These are phyloP conservation scores for Effrenium voratum DNA, from an alignment of 73 alveolate genomes.

Conservation along the genomic window DNA sequence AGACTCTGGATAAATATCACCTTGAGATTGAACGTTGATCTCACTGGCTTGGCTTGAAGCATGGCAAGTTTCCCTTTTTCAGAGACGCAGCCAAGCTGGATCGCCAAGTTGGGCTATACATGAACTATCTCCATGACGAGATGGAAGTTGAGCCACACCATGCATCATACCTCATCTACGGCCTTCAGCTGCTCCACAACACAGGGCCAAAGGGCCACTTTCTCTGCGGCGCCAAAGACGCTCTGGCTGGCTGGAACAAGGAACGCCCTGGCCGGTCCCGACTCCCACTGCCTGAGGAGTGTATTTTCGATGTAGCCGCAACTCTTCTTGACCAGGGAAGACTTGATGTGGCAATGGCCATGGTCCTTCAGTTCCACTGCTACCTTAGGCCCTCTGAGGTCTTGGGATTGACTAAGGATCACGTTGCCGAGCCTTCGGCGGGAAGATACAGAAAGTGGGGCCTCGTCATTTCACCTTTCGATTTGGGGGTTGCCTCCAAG, in stretches of 20 bases:
- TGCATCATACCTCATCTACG: constrained; percentile 18
- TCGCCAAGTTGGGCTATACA: neutral
- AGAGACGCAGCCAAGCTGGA: too few species aligned
- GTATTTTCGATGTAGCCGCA: neutral
- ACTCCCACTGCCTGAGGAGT: constrained; percentile 44
- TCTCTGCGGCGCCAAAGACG: neutral
- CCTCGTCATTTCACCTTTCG: neutral
- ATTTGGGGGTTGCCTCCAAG: neutral
- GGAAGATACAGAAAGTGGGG: neutral
- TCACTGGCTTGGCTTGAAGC: neutral
- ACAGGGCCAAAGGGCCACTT: neutral
- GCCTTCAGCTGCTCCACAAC: constrained; percentile 20
- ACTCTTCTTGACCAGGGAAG: neutral
- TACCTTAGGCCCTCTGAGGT: constrained; percentile 20
- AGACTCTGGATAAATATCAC: neutral
- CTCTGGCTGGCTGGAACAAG: neutral
- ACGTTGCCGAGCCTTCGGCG: neutral
- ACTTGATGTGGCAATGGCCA: neutral
- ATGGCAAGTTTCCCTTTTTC: neutral
- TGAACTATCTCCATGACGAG: neutral
- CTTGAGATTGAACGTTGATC: neutral
- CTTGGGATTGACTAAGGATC: neutral
- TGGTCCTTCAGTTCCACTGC: neutral
- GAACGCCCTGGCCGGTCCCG: constrained; percentile 17
- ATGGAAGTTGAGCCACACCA: neutral